phyloP scores from a whole-genome alignment of 305 asterid genomes.

The Fraxinus xanthoxyloides region DNA sequence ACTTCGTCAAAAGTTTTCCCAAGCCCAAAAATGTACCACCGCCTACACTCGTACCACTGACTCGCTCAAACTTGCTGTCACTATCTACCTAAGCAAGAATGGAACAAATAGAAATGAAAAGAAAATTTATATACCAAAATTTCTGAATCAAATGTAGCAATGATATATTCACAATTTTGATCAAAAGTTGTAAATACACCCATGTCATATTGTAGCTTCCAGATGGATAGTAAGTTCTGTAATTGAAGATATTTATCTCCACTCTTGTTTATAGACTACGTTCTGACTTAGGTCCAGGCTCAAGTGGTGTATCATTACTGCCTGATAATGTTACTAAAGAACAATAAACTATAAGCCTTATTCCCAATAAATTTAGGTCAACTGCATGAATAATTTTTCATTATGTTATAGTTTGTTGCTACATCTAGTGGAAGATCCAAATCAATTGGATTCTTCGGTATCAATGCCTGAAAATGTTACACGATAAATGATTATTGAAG shows the following conservation, averaged over 20 bases:
- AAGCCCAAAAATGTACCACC: constrained; percentile 99
- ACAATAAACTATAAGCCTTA: background rate
- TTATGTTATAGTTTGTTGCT: background rate
- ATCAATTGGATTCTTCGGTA: background rate
- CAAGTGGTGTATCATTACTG: background rate
- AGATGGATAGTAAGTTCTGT: background rate
- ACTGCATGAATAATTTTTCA: background rate
- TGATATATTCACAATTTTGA: background rate
- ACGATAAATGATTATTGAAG: background rate
- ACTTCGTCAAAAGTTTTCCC: constrained; percentile 87
- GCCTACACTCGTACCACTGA: constrained; percentile 96
- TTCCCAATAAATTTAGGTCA: background rate
- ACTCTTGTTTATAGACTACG: background rate
- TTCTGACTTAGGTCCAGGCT: background rate
- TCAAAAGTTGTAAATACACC: background rate
- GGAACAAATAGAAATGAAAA: background rate
- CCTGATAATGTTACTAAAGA: background rate
- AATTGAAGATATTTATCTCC: background rate
- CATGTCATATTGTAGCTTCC: background rate
- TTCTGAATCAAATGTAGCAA: background rate
- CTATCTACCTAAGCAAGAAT: constrained; percentile 73
- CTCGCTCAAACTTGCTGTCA: constrained; percentile 72
- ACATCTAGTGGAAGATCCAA: background rate
- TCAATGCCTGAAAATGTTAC: background rate
- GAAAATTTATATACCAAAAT: background rate